Conservation (phyloP, 768 basidiomycete species). For the Lactifluus echinatus region DNA sequence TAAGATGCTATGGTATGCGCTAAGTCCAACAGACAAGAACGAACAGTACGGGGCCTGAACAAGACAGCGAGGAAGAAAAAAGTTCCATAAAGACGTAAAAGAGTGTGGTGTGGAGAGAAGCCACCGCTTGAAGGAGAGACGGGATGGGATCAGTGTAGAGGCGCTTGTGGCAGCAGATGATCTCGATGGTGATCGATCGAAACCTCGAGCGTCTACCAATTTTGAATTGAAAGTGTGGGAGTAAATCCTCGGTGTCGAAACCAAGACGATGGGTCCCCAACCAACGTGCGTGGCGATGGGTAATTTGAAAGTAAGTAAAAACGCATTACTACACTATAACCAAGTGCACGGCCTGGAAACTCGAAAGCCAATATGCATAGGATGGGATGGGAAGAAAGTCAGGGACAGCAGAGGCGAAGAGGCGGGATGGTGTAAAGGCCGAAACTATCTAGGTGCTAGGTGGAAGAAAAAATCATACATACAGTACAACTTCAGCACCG, state of each 20-base stretch:
- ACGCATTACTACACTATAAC: not conserved
- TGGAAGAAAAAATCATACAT: not conserved
- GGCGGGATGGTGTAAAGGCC: constrained; percentile 1
- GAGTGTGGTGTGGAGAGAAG: not conserved
- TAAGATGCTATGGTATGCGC: constrained; percentile 7
- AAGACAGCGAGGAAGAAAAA: not conserved
- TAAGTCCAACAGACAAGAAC: not conserved
- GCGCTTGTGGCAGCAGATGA: not conserved
- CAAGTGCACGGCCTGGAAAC: not conserved
- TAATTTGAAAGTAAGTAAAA: not conserved
- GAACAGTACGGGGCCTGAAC: not conserved
- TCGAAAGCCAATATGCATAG: not conserved
- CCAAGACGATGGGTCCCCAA: constrained; percentile 1
- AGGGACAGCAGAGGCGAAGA: not conserved
- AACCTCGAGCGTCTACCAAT: not conserved
- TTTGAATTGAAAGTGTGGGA: constrained; percentile 10
- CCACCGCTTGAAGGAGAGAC: not conserved
- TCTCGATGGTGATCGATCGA: constrained; percentile 13
- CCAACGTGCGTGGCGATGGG: constrained; percentile 2
- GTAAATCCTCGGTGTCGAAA: not conserved
- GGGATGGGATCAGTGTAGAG: constrained; percentile 1
- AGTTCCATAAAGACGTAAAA: constrained; percentile 1
- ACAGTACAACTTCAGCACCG: not conserved
- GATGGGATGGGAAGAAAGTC: not conserved
- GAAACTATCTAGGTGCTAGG: not conserved